phyloP scores from a whole-genome alignment of 768 basidiomycete species.

The Tremella fuciformis region DNA sequence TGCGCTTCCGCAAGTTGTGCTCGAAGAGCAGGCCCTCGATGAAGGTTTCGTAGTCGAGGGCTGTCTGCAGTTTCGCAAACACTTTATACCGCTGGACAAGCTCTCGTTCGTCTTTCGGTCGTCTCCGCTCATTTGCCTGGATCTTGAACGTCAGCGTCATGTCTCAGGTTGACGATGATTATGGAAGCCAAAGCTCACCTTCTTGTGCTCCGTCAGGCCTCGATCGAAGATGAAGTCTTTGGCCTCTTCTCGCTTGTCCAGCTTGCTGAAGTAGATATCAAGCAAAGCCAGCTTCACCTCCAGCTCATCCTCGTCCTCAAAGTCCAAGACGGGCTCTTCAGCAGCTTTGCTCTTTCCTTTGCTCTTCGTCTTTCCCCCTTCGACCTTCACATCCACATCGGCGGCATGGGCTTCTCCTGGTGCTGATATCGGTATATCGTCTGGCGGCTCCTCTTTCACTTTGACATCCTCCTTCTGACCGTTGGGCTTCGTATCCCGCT shows the following conservation, averaged over 20 bases:
- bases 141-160: conserved; percentile 58
- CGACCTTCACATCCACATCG: conserved; percentile 6
- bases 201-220: conserved; percentile 87
- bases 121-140: conserved; percentile 85
- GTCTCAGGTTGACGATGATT: no score
- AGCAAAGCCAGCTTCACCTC: conserved; percentile 82
- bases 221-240: conserved; percentile 90
- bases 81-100: conserved; percentile 83
- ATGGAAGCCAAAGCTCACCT: conserved; percentile 58
- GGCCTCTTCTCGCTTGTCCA: conserved; percentile 76
- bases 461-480: conserved; percentile 17
- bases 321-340: conserved; percentile 50
- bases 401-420: conserved; percentile 11
- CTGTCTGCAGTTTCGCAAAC: conserved; percentile 84
- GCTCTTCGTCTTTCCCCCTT: conserved; percentile 18
- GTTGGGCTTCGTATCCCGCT: conserved; percentile 8
- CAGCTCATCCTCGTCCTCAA: conserved; percentile 79
- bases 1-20: conserved; percentile 76
- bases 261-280: conserved; percentile 84
- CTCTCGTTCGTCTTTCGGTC: conserved; percentile 85
- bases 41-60: conserved; percentile 85
- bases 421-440: conserved; percentile 45
- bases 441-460: conserved; percentile 17
- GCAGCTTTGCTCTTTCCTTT: conserved; percentile 30
- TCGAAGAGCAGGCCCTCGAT: conserved; percentile 88